Base-by-base conservation (phyloP, 140 eudicot genomes). In the Senecio squalidus region DNA sequence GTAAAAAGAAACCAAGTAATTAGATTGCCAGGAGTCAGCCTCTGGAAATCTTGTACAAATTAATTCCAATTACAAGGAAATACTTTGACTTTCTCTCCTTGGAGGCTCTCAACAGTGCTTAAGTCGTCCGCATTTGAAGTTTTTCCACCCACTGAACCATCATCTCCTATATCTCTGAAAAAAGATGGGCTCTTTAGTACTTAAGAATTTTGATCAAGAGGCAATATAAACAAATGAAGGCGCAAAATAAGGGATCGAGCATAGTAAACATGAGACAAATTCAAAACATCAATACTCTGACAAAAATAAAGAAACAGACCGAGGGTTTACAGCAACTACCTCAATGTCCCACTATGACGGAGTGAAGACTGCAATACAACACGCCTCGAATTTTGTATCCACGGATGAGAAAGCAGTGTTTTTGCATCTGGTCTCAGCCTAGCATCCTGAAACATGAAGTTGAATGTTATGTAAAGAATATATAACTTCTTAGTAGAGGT, bases 371-470 rank as follows among this genome's bases (percentile, higher is more conserved):
- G 98, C 76, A 92, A 70, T 40, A 74, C 94, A 33, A 74, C 95
- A 62, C 99, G 96, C 69, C 96, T 76, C 18, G 94, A 92, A 64
- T 84, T 86, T 52, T 81, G 95, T 69, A 92, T 92, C 99, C 99
- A 92, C 26, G 99, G 93, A 60, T 92, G 99, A 43, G 96, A 92
- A 73, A 92, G 96, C 71, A 92, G 62, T 39, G 93, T 82, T 77
- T 84, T 92, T 9, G 99, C 99, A 76, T 84, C 96, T 30, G 99
- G 95, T 78, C 99, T 88, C 79, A 87, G 83, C 36, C 95, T 82
- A 33, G 99, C 99, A 87, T 92, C 96, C 99, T 92, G 78, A 76
- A 84, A 80, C 36, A 71, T 29, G 24, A 33, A 54, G 47, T 52
- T 28, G 9, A 31, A 27, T 6, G 54, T 69, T 58, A 73, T 25